phyloP scores from a whole-genome alignment of 2,329 filamentous ascomycete species.

The Colletotrichum horii region DNA sequence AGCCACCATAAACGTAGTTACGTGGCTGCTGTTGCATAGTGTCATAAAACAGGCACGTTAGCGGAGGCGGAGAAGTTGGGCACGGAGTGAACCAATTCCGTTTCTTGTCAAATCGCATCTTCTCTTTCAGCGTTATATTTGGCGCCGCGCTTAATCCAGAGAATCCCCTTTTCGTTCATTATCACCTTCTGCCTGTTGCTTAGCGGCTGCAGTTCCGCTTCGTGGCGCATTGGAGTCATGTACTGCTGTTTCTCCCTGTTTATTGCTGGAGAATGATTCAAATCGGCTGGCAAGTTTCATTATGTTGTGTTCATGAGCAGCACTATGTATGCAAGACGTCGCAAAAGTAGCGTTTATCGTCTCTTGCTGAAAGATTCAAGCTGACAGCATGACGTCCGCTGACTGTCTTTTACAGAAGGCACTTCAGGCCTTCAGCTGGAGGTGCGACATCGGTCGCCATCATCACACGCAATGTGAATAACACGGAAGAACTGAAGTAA shows the following conservation, averaged over 20 bases:
- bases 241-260: neutral
- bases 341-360: neutral
- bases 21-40: no score
- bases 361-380: neutral
- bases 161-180: neutral
- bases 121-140: neutral
- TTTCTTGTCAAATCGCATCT: neutral
- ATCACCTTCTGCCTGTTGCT: neutral
- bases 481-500: neutral
- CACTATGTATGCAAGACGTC: rapidly evolving
- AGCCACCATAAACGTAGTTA: no score
- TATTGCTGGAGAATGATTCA: neutral
- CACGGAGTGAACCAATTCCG: neutral
- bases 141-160: neutral
- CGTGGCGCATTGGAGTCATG: neutral
- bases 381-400: neutral
- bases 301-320: no score
- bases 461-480: rapidly evolving
- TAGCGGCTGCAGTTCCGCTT: neutral
- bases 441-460: neutral
- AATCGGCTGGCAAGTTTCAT: rapidly evolving
- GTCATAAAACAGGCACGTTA: neutral
- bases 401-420: neutral
- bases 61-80: rapidly evolving
- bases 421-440: neutral